Percentiles rank a stretch among this genome's conserved stretches.
phyloP scores from a whole-genome alignment of 1,284 basidiomycete species.

The Ganoderma lingzhi region DNA sequence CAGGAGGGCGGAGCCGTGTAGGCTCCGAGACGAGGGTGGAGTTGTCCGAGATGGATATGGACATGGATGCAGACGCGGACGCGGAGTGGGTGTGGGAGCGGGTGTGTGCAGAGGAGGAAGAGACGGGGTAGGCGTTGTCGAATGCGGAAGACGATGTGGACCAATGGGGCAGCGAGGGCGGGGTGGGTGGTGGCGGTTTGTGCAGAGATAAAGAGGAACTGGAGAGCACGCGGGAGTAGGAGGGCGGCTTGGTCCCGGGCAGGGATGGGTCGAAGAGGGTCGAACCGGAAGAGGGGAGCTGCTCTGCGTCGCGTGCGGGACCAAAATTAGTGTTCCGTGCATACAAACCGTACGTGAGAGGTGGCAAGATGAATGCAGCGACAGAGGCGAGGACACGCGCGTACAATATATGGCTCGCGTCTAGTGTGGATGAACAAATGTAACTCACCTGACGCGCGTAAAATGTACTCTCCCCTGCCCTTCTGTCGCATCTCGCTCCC shows the following conservation, averaged over 20 bases:
- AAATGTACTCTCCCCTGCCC: not conserved
- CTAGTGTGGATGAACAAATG: not conserved
- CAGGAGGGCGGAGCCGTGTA: not conserved
- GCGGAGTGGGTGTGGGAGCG: not conserved
- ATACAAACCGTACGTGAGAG: not conserved
- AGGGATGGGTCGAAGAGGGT: not conserved
- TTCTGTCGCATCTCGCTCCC: not conserved
- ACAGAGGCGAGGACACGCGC: not conserved
- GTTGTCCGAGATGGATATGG: not conserved
- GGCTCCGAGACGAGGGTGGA: slow-evolving; percentile 4
- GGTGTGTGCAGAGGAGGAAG: not conserved
- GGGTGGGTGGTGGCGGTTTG: not conserved
- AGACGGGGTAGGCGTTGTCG: not conserved
- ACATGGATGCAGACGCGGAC: not conserved
- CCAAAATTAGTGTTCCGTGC: not conserved
- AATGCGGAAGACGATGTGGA: slow-evolving; percentile 4
- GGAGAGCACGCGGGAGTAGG: not conserved
- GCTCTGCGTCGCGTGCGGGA: not conserved
- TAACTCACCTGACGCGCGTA: not conserved
- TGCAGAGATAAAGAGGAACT: not conserved
- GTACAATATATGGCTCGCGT: not conserved
- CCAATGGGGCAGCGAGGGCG: not conserved
- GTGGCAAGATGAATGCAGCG: not conserved
- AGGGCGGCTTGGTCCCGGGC: not conserved
- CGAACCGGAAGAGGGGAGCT: not conserved